phyloP scores from a whole-genome alignment of 192 early-diverging fungal genomes.

The Polychytrium aggregatum region DNA sequence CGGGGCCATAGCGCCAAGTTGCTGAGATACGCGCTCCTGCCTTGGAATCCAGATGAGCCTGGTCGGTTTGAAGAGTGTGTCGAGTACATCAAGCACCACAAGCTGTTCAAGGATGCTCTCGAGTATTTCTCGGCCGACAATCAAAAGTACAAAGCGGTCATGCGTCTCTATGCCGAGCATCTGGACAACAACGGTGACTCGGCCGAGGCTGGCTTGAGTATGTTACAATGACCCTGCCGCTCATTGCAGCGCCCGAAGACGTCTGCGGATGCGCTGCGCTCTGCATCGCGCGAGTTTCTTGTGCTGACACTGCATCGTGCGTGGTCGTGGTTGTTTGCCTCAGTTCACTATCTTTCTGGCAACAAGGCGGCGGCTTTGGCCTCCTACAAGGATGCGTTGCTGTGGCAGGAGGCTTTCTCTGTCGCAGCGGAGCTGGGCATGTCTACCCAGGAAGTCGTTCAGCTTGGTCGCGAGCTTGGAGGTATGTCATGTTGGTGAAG shows the following conservation, averaged over 20 bases:
- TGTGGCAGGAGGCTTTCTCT: constrained; percentile 59
- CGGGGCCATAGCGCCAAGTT: background rate
- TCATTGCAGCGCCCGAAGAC: no score
- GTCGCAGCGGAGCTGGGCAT: constrained; percentile 46
- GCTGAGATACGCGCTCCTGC: background rate
- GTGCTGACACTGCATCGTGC: no score
- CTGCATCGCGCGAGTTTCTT: no score
- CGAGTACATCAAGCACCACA: constrained; percentile 51
- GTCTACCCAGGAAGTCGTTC: constrained; percentile 27
- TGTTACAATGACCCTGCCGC: no score
- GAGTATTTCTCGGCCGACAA: constrained; percentile 35
- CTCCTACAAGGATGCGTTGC: constrained; percentile 35
- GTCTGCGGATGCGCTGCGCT: no score
- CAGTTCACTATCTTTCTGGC: constrained; percentile 43
- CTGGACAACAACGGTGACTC: constrained; percentile 40
- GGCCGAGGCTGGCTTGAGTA: constrained; percentile 56
- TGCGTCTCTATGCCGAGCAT: constrained; percentile 50
- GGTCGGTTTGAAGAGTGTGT: constrained; percentile 45
- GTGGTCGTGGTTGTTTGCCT: no score
- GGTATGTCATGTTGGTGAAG: no score
- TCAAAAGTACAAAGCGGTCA: constrained; percentile 30
- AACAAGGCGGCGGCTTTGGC: constrained; percentile 47
- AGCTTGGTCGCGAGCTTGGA: constrained; percentile 43
- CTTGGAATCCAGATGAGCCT: constrained; percentile 12
- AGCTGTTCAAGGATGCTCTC: constrained; percentile 52